Conservation (phyloP, 2,329 filamentous ascomycete genomes). For the Aspergillus sp. region DNA sequence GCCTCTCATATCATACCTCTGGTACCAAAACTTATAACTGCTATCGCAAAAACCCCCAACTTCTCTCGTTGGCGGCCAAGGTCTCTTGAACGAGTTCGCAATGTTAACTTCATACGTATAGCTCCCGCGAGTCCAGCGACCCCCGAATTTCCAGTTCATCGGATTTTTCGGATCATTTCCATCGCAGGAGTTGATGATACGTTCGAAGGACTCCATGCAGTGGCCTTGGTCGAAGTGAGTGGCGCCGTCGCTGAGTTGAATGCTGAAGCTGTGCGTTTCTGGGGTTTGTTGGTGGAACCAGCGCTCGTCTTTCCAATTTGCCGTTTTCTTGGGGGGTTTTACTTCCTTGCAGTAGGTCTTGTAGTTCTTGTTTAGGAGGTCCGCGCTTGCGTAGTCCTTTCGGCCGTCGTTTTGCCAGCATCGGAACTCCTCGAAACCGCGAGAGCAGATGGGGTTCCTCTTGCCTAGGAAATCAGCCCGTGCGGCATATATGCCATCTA, state of each 20-base stretch:
- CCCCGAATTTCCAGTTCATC: conserved; percentile 24
- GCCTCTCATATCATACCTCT: not conserved
- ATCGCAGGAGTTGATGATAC: conserved; percentile 20
- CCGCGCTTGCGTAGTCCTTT: conserved; percentile 1
- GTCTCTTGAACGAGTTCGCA: not conserved
- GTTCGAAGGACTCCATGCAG: conserved; percentile 7
- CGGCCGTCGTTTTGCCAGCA: not conserved
- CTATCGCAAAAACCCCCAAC: not conserved
- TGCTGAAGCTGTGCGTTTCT: conserved; percentile 5
- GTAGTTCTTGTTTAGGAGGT: not conserved
- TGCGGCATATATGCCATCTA: not conserved
- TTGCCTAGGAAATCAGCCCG: conserved; percentile 1
- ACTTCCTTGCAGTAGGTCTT: conserved; percentile 7
- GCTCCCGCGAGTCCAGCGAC: conserved; percentile 6
- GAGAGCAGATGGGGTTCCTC: conserved; percentile 2
- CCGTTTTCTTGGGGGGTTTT: not conserved
- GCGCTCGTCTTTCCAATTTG: conserved; percentile 1
- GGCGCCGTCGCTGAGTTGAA: not conserved
- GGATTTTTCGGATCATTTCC: conserved; percentile 20
- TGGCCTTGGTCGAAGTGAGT: not conserved
- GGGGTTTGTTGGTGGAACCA: conserved; percentile 4
- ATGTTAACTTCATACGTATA: conserved; percentile 7
- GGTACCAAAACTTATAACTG: not conserved
- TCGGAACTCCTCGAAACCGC: not conserved
- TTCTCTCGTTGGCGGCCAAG: conserved; percentile 3